Base-by-base conservation (phyloP, 768 basidiomycete genomes). In the Boletus sp. region DNA sequence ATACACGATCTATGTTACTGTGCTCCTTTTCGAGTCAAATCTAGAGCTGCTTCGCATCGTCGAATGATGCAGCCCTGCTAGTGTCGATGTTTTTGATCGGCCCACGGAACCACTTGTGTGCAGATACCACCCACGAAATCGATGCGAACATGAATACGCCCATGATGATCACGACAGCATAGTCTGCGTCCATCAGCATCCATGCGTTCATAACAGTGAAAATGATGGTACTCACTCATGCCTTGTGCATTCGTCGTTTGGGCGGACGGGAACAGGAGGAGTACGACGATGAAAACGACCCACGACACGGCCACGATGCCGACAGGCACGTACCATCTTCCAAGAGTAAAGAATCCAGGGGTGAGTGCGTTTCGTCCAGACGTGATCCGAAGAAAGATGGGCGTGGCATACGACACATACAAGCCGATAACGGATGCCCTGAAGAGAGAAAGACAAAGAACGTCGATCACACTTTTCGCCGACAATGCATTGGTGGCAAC, bases 371-470 rank as follows among this genome's bases (percentile, higher is more conserved):
- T 62, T 45, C 85, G 76, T 8, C 88, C 87, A 24, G 81, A 88
- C 0, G 87, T 89, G 58, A 90, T 83, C 35, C 87, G 80, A 33
- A 89, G 77, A 61, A 89, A 82, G 49, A 90, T 87, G 2, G 87
- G 87, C 1, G 80, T 76, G 2, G 80, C 81, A 63, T 89, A 89
- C n/a, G 70, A 71, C 5, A 82, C 80, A 60, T 90, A 89, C 35
- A 90, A 67, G 4, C 88, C 86, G 52, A 89, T 86, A 7, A 89
- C 87, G 5, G 88, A 77, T 11, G 87, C 80, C 7, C 87, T 89
- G 62, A 48, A 30, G n/a, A 4, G 44, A 42, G 28, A 7, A 15
- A 45, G 0, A 28, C 29, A 47, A 58, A 37, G 35, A 30, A 30
- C 8, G 17, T 54, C 2, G 9, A 33, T 55, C 47, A 36, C 46